These are phyloP conservation scores for Teratosphaeria zuluensis DNA, from an alignment of 2,329 filamentous ascomycete genomes.

Conservation along the genomic window DNA sequence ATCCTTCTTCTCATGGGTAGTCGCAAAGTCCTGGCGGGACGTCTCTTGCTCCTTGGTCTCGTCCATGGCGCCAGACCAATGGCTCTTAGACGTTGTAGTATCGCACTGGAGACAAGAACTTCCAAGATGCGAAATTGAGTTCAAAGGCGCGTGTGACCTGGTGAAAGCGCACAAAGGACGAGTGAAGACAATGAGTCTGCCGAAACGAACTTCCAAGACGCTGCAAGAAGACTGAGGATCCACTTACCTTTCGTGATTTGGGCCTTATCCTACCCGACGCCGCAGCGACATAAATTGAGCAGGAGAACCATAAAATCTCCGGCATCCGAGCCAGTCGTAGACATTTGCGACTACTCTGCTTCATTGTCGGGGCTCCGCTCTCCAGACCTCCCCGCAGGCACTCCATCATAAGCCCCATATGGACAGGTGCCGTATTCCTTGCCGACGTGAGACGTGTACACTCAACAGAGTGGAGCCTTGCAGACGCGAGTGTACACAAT, in stretches of 20 bases:
- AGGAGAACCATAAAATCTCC: background rate
- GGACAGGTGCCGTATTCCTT: background rate
- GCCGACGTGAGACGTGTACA: background rate
- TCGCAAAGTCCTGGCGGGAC: slow-evolving; percentile 2
- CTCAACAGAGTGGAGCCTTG: background rate
- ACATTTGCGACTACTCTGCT: background rate
- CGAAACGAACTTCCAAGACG: background rate
- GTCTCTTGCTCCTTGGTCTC: slow-evolving; percentile 1
- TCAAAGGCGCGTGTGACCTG: background rate
- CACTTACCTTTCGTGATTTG: background rate
- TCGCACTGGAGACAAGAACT: background rate
- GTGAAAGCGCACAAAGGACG: background rate
- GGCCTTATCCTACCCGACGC: background rate
- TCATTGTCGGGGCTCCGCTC: background rate
- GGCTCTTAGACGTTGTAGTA: background rate
- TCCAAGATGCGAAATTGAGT: background rate
- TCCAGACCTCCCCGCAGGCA: background rate
- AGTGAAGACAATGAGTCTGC: background rate
- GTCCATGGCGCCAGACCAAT: background rate
- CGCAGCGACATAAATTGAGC: background rate
- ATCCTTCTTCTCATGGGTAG: background rate
- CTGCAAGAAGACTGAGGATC: background rate
- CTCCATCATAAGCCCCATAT: background rate
- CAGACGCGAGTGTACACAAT: background rate
- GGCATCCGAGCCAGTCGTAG: background rate